Evolutionary conservation across 345 rosid genomes (phyloP).

Genomic region (Ceriops zippeliana): DNA sequence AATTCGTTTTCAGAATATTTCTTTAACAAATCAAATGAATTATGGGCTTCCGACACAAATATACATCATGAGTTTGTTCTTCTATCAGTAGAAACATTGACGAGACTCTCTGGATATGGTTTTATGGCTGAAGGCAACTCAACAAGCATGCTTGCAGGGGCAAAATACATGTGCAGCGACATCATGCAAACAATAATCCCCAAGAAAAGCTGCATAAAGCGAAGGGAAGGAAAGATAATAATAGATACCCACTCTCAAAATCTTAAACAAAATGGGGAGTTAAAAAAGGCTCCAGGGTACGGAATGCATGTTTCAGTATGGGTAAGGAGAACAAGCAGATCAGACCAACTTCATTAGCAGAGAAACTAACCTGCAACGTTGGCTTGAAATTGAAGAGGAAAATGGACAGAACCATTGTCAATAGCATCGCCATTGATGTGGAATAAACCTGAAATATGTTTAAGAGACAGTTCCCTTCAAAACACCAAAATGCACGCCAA

Average conservation of each 20-base stretch:
- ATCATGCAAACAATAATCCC: slow-evolving; percentile 91
- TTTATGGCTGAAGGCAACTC: slow-evolving; percentile 50
- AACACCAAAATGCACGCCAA: too few relatives aligned
- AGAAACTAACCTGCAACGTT: slow-evolving; percentile 51
- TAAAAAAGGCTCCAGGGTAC: too few relatives aligned
- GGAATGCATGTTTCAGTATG: too few relatives aligned
- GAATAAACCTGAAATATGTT: slow-evolving; percentile 54
- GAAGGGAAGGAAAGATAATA: background rate
- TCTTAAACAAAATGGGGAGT: too few relatives aligned
- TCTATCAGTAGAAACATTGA: slow-evolving; percentile 50
- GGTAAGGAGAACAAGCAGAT: background rate
- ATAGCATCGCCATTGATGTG: slow-evolving; percentile 88
- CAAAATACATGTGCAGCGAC: slow-evolving; percentile 94
- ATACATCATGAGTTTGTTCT: slow-evolving; percentile 51
- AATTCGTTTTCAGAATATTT: too few relatives aligned
- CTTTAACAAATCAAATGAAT: background rate
- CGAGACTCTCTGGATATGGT: slow-evolving; percentile 52
- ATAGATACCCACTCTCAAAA: too few relatives aligned
- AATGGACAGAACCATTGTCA: slow-evolving; percentile 68
- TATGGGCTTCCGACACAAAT: background rate
- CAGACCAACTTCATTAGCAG: background rate
- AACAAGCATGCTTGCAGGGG: slow-evolving; percentile 64
- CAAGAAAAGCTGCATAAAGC: slow-evolving; percentile 77
- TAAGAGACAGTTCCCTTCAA: too few relatives aligned
- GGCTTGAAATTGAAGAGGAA: slow-evolving; percentile 71